phyloP scores from a whole-genome alignment of 176 grass and related monocot species.

The Triticum dicoccoides region DNA sequence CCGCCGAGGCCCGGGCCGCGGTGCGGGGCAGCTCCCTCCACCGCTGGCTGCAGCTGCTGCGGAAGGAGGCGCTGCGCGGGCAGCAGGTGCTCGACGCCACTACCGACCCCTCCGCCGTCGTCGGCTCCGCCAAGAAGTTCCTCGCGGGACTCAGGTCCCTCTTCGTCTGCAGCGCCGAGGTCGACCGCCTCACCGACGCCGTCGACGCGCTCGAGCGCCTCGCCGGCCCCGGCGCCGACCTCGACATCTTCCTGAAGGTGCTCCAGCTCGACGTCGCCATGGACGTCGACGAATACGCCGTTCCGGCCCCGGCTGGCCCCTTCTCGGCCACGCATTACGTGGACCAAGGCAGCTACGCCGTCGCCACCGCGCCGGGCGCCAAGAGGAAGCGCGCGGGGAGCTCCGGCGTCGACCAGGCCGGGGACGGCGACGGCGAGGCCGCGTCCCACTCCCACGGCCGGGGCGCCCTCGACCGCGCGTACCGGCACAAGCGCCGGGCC shows the following conservation, averaged over 20 bases:
- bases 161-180: conserved; percentile 25
- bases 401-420: neutral
- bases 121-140: conserved; percentile 1
- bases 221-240: conserved; percentile 5
- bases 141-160: neutral
- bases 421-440: neutral
- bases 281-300: neutral
- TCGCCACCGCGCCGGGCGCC: neutral
- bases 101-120: neutral
- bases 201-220: conserved; percentile 30
- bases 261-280: conserved; percentile 18
- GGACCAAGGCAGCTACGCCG: neutral
- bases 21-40: neutral
- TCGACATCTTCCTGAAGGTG: conserved; percentile 17
- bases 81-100: conserved; percentile 23
- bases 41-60: conserved; percentile 14
- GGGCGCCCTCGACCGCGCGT: neutral
- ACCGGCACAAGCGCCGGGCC: neutral
- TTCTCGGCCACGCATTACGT: neutral
- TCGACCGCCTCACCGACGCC: conserved; percentile 19
- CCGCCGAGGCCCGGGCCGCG: neutral
- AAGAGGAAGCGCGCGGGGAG: conserved; percentile 18
- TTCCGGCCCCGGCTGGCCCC: neutral
- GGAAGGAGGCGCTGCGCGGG: neutral
- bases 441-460: neutral